A percentile compares a stretch with the other conserved stretches of the same genome.
Conservation (phyloP, 345 rosid species). For the Eucalyptus pauciflora region DNA sequence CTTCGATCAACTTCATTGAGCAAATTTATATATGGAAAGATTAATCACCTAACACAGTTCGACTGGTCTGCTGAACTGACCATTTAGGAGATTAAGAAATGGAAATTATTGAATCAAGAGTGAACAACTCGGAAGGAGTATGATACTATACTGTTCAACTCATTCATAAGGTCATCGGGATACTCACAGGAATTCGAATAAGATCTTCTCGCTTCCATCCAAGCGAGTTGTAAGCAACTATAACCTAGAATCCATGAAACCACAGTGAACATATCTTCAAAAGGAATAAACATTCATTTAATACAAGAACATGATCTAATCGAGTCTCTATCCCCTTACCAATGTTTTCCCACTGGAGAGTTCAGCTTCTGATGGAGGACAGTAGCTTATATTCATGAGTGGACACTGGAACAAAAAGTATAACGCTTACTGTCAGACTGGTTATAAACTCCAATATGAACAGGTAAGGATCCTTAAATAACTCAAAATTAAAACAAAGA, state of each 20-base stretch:
- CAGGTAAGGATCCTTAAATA: background rate
- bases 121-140: background rate
- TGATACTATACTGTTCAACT: background rate
- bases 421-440: background rate
- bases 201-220: conserved; percentile 94
- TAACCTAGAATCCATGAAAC: conserved; percentile 29
- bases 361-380: conserved; percentile 71
- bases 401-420: conserved; percentile 51
- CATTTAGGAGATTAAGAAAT: background rate
- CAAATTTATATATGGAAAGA: background rate
- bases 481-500: background rate
- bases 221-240: conserved; percentile 82
- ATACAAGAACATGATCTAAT: background rate
- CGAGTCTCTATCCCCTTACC: conserved; percentile 31
- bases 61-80: background rate
- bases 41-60: background rate
- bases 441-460: background rate
- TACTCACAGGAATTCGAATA: conserved; percentile 81
- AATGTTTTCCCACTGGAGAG: conserved; percentile 51
- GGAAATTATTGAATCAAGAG: background rate
- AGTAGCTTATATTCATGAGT: conserved; percentile 87
- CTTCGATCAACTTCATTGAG: background rate
- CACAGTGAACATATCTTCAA: background rate
- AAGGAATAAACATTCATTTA: background rate
- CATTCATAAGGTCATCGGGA: background rate